Evolutionary conservation across 2,329 filamentous ascomycete species (phyloP), one percentile per base, ranked within the genome.

Genomic region (Setomelanomma holmii): DNA sequence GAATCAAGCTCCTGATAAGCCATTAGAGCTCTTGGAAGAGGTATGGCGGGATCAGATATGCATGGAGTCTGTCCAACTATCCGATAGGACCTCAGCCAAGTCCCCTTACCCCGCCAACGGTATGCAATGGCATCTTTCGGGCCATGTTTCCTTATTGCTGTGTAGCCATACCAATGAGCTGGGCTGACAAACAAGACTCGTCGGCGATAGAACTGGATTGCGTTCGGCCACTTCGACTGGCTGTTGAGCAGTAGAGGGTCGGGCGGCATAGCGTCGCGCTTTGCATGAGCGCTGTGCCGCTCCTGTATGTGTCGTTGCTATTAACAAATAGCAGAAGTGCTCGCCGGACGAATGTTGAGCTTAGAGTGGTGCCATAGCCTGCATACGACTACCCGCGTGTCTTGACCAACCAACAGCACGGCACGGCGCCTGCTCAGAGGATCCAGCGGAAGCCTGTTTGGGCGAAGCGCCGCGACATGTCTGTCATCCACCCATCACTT

Each of bases 1-100:
- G 56, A 40, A 49, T 53, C 57, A 57, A 63, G 55, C 60, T 51
- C 57, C 63, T 67, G 70, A 73, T 73, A 72, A 68, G 70, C 57
- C 54, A 48, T 52, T 55, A 41, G 30, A 58, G 53, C 38, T 55
- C 52, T 54, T 44, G 52, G 47, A 58, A 53, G 42, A 46, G 51
- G 49, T 43, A 56, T 55, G 46, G 58, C 60, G 56, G 66, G n/a
- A 64, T 61, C 52, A 33, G 64, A 67, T 58, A 54, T 68, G 60
- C 65, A 53, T 46, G 51, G 47, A 61, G 63, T 69, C 66, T 67
- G 69, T 63, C 52, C 53, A 49, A 35, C 58, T 58, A 58, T 47
- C 53, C 60, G 43, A 60, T 45, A 53, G 61, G 58, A 59, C 57
- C 45, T 58, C 56, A 53, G 51, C 51, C 43, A 49, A 41, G 43